Evolutionary conservation across 106 monocot species (phyloP), one percentile per base, ranked within the genome.

Genomic region (Narthecium ossifragum): DNA sequence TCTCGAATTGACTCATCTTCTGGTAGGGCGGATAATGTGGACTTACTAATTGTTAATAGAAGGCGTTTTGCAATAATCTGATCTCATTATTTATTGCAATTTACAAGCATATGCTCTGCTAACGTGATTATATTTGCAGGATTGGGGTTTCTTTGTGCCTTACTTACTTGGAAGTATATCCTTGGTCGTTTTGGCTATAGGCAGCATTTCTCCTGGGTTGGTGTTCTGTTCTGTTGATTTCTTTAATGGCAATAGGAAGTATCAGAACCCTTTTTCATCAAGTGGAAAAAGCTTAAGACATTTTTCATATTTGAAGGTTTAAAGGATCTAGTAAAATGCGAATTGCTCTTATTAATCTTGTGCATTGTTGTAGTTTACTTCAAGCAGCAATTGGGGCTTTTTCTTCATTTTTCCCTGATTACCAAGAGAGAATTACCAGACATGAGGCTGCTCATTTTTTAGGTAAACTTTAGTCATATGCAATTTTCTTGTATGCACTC

Each of bases 361-460:
- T 51, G 31, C 64, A 52, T 12, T 18, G 14, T 50, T 76, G 34
- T 50, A 90, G 96, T 51, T 90, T 90, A 71, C 86, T 90, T 62
- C 96, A 98, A 65, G 96, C 86, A 69, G 84, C 78, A 71, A 98
- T 90, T 60, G 81, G 76, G 67, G 84, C 75, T 17, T 90, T 98
- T 77, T 98, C 96, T 28, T 76, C 86, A 11, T 81, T 90, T 70
- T 90, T 87, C n/a, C 86, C 96, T 62, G 90, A 98, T 59, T 90
- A 90, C 56, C 86, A 87, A 77, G 90, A 90, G 43, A 84, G 96
- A 49, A 84, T 87, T 70, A 75, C 76, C 41, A 62, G 84, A 31
- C 96, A 98, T 77, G 96, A 98, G 81, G 96, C 96, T 58, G 86
- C 96, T 69, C 96, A 98, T 75, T 98, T 98, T 46, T 69, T 98